phyloP scores from a whole-genome alignment of 2,329 filamentous ascomycete genomes.

The Monosporascus sp. region DNA sequence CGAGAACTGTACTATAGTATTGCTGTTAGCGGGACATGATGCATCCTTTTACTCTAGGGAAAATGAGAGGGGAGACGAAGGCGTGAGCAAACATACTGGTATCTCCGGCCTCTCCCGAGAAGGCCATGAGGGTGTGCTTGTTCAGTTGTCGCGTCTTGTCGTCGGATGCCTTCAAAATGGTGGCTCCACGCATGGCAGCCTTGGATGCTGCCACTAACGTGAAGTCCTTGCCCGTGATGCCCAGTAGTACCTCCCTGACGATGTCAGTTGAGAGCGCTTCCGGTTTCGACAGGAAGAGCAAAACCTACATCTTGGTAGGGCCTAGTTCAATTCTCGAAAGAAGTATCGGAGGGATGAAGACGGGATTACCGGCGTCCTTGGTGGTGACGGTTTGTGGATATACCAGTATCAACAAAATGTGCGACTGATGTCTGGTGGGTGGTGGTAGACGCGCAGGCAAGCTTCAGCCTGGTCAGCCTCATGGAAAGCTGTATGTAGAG shows the following conservation, averaged over 20 bases:
- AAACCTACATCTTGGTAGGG: slow-evolving; percentile 12
- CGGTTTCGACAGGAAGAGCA: not conserved
- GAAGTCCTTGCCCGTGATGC: slow-evolving; percentile 99
- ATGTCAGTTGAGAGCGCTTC: slow-evolving; percentile 4
- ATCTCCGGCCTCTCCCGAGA: slow-evolving; percentile 92
- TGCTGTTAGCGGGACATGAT: slow-evolving; percentile 8
- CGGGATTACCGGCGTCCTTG: not conserved
- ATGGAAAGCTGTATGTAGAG: slow-evolving; percentile 1
- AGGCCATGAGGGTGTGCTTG: slow-evolving; percentile 91
- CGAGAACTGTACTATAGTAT: slow-evolving; percentile 83
- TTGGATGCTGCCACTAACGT: slow-evolving; percentile 96
- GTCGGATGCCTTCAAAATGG: slow-evolving; percentile 88
- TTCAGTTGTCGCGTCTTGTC: slow-evolving; percentile 95
- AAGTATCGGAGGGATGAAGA: not conserved
- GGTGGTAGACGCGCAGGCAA: slow-evolving; percentile 31
- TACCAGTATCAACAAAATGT: not conserved
- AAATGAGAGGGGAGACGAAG: not conserved
- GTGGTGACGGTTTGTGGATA: not conserved
- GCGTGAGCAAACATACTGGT: slow-evolving; percentile 57
- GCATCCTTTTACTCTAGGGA: not conserved
- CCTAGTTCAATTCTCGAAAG: not conserved
- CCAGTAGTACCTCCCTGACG: slow-evolving; percentile 89
- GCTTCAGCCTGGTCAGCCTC: slow-evolving; percentile 35
- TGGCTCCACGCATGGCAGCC: slow-evolving; percentile 95
- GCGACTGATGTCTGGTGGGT: no score